Percentiles rank a stretch among this genome's conserved stretches.
phyloP scores from a whole-genome alignment of 192 early-diverging fungal genomes.

The Obelidium mucronatum region DNA sequence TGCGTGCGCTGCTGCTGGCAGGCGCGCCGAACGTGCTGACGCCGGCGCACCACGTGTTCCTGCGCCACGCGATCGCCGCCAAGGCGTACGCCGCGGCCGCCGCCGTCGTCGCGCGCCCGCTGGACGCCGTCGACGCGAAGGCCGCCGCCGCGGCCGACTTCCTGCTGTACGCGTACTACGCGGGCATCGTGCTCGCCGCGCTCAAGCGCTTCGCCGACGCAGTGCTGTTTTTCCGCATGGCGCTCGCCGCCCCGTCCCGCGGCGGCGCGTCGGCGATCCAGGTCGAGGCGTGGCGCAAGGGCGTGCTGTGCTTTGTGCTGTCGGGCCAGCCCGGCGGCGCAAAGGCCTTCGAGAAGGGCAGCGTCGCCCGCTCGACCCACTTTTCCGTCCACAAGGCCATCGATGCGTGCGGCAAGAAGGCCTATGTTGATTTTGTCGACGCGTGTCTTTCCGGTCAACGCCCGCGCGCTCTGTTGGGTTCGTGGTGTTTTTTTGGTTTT shows the following conservation, averaged over 20 bases:
- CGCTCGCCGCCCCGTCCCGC: constrained; percentile 70
- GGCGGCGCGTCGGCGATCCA: constrained; percentile 69
- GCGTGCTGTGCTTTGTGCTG: constrained; percentile 68
- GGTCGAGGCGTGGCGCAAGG: constrained; percentile 79
- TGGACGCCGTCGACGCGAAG: not conserved
- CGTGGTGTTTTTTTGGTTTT: not conserved
- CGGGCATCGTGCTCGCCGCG: constrained; percentile 73
- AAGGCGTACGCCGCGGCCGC: constrained; percentile 44
- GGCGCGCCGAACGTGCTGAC: constrained; percentile 30
- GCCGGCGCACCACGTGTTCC: constrained; percentile 37
- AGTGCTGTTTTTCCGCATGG: constrained; percentile 61
- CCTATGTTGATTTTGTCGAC: constrained; percentile 67
- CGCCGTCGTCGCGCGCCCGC: constrained; percentile 21
- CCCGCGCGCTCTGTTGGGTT: not conserved
- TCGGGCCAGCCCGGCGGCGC: constrained; percentile 21
- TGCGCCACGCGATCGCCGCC: constrained; percentile 40
- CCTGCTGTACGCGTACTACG: constrained; percentile 82
- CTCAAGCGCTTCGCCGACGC: constrained; percentile 71
- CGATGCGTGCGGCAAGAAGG: not conserved
- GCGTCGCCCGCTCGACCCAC: not conserved
- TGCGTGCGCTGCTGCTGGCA: not conserved
- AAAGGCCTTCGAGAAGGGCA: constrained; percentile 6
- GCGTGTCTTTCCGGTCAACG: constrained; percentile 58
- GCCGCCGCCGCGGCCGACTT: constrained; percentile 59
- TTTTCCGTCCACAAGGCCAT: not conserved